These are phyloP conservation scores for Paramecium pentaurelia DNA, from an alignment of 73 alveolate genomes.

Conservation along the genomic window DNA sequence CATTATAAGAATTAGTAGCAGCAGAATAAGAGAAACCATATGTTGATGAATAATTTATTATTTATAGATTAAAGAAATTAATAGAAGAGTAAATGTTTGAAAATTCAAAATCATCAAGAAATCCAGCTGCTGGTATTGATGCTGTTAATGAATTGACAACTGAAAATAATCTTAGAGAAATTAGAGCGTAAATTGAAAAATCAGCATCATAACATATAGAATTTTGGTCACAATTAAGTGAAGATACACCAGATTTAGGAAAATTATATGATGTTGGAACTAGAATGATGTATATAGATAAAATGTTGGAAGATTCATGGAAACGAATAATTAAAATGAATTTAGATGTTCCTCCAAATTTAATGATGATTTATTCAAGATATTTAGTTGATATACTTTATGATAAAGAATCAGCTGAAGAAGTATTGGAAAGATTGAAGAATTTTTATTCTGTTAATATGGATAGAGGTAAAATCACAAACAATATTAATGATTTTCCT, in stretches of 20 bases:
- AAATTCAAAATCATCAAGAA: background rate
- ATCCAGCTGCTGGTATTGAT: conserved; percentile 29
- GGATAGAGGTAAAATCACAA: conserved; percentile 57
- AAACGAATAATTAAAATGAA: conserved; percentile 43
- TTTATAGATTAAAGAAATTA: conserved; percentile 46
- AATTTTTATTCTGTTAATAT: conserved; percentile 39
- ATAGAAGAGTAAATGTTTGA: conserved; percentile 61
- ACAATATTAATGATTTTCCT: conserved; percentile 57
- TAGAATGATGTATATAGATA: conserved; percentile 41
- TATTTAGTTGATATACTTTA: conserved; percentile 42
- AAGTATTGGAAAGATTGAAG: conserved; percentile 50
- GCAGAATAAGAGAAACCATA: conserved; percentile 58
- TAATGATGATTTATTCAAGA: conserved; percentile 53
- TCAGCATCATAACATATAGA: conserved; percentile 50
- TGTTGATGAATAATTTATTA: conserved; percentile 51
- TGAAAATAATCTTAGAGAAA: conserved; percentile 16
- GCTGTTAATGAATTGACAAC: conserved; percentile 46
- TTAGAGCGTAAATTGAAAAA: conserved; percentile 36
- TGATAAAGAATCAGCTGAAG: conserved; percentile 58
- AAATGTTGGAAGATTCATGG: conserved; percentile 44
- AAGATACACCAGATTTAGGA: conserved; percentile 58
- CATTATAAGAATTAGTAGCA: conserved; percentile 50
- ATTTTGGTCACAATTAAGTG: conserved; percentile 61
- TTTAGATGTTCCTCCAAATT: conserved; percentile 54
- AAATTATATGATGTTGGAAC: conserved; percentile 56